Base-by-base conservation (phyloP, 2,329 filamentous ascomycete genomes). In the Cladophialophora yegresii region DNA sequence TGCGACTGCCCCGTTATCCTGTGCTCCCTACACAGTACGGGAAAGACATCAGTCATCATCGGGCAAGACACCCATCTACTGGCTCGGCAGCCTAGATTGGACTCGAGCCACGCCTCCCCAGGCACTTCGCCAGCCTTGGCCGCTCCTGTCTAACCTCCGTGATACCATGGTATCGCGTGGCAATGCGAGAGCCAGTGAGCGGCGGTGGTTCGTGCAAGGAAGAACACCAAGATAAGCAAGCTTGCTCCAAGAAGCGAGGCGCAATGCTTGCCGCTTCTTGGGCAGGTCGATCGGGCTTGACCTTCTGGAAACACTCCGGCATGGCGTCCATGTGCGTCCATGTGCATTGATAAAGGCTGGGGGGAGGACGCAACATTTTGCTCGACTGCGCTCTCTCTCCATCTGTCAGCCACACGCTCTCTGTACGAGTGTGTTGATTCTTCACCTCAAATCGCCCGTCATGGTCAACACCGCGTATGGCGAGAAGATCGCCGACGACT, bases 381-480 rank as follows among this genome's bases (percentile, higher is more conserved):
- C 5, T n/a, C 23, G 10, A 7, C 32, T 54, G 32, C 40, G 16
- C 16, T 51, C 28, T 54, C 47, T 9, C 51, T n/a, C 10, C 45
- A 10, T 50, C 13, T 43, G 16, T 43, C n/a, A 43, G 36, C 36
- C 13, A n/a, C 36, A 43, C 36, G 36, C 16, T 43, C 36, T 20
- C 36, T 7, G 36, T 43, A 16, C 36, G 36, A 43, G 5, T 43
- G 36, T 16, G 16, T 8, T 7, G 10, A 26, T 50, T 33, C 28
- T 36, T 9, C n/a, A 8, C 23, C 26, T 32, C 12, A 51, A n/a
- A 6, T 62, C 23, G 55, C 43, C 45, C 60, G 53, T 45, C 32
- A 66, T 66, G 64, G 64, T 53, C 33, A 58, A 30, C 56, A 60
- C 51, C 45, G 26, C 16, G n/a, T 47, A 54, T 30, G 53, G 58